Base-by-base conservation (phyloP, 2,329 filamentous ascomycete species). In the Mariannaea sp. region DNA sequence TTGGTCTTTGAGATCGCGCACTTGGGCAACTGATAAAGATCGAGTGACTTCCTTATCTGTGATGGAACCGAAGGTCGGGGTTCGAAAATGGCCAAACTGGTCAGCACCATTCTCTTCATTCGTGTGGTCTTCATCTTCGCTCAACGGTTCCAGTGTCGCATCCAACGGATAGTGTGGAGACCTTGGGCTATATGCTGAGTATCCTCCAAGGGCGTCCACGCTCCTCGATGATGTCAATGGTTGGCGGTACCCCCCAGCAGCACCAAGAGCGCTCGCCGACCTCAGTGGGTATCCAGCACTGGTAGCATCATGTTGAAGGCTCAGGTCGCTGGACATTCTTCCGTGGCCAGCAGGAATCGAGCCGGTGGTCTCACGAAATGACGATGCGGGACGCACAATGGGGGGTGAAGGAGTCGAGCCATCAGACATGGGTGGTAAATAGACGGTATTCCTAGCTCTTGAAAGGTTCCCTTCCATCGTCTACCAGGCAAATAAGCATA, bases 381-480 rank as follows among this genome's bases (percentile, higher is more conserved):
- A 59, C 9, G 65, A 60, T n/a, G 61, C 55, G 19, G 68, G 61
- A 9, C 67, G 66, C 19, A 60, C 69, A 7, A 78, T 73, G 0
- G 75, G 73, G 4, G 80, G 83, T 48, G 77, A 82, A 12, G 81
- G 78, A 1, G 79, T 81, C 14, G 81, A 83, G 8, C 73, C 73
- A 52, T 78, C 77, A 2, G 80, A 83, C 3, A 70, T 54, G 29
- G 70, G 59, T 8, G 70, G 65, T 55, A 71, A 58, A 72, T 73
- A 66, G 77, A 90, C 77, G 8, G 87, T 87, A 58, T 82, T 85
- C 64, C 90, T 84, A 24, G 91, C 92, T 56, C 90, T 87, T 52
- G 82, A 87, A 16, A 97, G 78, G 64, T 97, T 97, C 30, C 88
- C 91, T 73, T 97, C 93, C 92, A 97, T 96, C 26, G 90, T 89